Evolutionary conservation across 2,329 filamentous ascomycete species (phyloP).

Genomic region (Hortaea sp.): DNA sequence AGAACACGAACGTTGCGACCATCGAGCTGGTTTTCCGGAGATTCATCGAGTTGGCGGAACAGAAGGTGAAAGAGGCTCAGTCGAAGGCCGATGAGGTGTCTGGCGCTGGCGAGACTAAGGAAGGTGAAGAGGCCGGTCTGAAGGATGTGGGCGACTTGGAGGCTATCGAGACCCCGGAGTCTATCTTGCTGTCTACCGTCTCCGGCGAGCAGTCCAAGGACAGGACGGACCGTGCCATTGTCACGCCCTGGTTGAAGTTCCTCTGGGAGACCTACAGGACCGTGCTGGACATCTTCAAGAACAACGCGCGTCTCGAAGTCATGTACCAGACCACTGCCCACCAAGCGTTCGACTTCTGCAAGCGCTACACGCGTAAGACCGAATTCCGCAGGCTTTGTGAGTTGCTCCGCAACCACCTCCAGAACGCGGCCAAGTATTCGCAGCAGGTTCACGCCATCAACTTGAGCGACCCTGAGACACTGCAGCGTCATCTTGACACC

Average conservation of each 20-base stretch:
- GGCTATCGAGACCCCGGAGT: slow-evolving; percentile 94
- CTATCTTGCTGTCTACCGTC: slow-evolving; percentile 92
- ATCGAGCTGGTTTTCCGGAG: slow-evolving; percentile 97
- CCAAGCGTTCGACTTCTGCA: slow-evolving; percentile 97
- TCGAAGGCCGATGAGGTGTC: slow-evolving; percentile 93
- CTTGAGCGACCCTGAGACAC: slow-evolving; percentile 89
- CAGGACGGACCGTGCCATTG: slow-evolving; percentile 93
- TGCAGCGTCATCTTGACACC: slow-evolving; percentile 94
- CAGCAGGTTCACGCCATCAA: slow-evolving; percentile 99
- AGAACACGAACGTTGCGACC: slow-evolving; percentile 96
- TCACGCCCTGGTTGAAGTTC: slow-evolving; percentile 98
- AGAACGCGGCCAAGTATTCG: slow-evolving; percentile 98
- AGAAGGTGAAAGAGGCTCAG: slow-evolving; percentile 93
- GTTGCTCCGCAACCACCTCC: slow-evolving; percentile 93
- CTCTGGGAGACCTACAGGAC: slow-evolving; percentile 99
- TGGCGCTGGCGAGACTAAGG: slow-evolving; percentile 67
- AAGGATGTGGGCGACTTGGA: slow-evolving; percentile 88
- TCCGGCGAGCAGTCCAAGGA: slow-evolving; percentile 96
- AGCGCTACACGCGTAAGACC: slow-evolving; percentile 96
- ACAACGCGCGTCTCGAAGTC: slow-evolving; percentile 93
- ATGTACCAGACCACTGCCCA: slow-evolving; percentile 98
- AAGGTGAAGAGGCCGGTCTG: slow-evolving; percentile 61
- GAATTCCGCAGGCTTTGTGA: slow-evolving; percentile 98
- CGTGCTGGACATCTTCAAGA: slow-evolving; percentile 95
- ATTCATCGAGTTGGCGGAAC: slow-evolving; percentile 93